Percentiles rank a stretch among this genome's conserved stretches.
These are phyloP conservation scores for Fusarium circinatum DNA, from an alignment of 2,329 filamentous ascomycete genomes.

Conservation along the genomic window DNA sequence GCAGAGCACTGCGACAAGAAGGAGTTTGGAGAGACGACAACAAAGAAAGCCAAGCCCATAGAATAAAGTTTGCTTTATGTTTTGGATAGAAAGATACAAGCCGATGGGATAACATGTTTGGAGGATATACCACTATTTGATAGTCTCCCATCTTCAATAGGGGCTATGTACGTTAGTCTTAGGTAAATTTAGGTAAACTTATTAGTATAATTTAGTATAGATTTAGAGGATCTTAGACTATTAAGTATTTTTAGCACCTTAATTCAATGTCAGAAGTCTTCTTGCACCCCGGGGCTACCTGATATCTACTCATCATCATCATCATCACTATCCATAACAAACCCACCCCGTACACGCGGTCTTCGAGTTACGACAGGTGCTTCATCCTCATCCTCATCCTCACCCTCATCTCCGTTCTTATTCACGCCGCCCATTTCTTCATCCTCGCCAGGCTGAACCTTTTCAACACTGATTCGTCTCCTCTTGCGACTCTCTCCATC, in stretches of 20 bases:
- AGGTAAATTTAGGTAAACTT: no score
- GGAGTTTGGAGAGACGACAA: conserved; percentile 41
- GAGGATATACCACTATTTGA: conserved; percentile 22
- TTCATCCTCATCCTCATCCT: conserved; percentile 49
- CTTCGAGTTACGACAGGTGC: conserved; percentile 49
- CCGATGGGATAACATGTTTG: background rate
- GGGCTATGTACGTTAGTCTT: background rate
- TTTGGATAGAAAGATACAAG: background rate
- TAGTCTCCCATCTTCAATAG: background rate
- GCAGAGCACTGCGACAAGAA: conserved; percentile 46
- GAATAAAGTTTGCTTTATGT: background rate
- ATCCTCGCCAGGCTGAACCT: conserved; percentile 25
- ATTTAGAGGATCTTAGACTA: no score
- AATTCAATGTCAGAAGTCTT: no score
- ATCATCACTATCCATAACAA: conserved; percentile 66
- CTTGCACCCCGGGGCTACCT: background rate
- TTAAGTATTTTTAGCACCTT: no score
- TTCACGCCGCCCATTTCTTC: conserved; percentile 41
- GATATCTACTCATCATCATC: conserved; percentile 57
- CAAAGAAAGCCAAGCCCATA: conserved; percentile 20
- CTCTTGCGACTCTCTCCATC: conserved; percentile 52
- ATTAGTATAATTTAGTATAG: no score
- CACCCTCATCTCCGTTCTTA: conserved; percentile 37
- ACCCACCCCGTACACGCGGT: conserved; percentile 61
- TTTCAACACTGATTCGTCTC: conserved; percentile 46